Evolutionary conservation across 441 rosid genomes (phyloP).

Genomic region (Populus hybrid): DNA sequence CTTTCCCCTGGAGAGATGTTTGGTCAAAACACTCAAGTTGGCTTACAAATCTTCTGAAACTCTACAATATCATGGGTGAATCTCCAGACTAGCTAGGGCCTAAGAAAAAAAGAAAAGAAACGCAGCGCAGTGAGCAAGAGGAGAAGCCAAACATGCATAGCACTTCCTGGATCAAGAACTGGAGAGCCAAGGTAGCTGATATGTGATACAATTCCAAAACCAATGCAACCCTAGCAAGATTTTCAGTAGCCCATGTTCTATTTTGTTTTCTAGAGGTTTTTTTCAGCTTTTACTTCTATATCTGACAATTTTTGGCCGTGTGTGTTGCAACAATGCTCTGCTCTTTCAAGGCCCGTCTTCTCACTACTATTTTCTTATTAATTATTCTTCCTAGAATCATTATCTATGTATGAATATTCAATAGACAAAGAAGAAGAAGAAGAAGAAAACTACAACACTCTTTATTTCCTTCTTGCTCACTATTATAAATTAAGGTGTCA

Average conservation of each 20-base stretch:
- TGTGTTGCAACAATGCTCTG: background rate
- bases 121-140: background rate
- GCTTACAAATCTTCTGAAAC: background rate
- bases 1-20: background rate
- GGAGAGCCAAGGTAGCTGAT: background rate
- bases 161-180: background rate
- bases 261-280: background rate
- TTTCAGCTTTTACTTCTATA: background rate
- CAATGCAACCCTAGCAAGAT: slow-evolving; percentile 6
- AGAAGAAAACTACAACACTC: too few relatives aligned
- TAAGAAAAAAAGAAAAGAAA: background rate
- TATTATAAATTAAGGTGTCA: background rate
- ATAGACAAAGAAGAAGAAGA: too few relatives aligned
- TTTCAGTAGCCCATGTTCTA: slow-evolving; percentile 17
- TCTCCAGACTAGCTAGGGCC: background rate
- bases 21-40: slow-evolving; percentile 17
- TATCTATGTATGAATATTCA: too few relatives aligned
- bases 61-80: background rate
- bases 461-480: too few relatives aligned
- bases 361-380: too few relatives aligned
- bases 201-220: background rate
- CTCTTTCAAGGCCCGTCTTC: too few relatives aligned
- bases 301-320: slow-evolving; percentile 2
- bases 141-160: background rate
- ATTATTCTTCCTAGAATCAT: too few relatives aligned